Evolutionary conservation across 2,329 filamentous ascomycete genomes (phyloP), one percentile per base, ranked within the genome.

Genomic region (Fusarium dlaminii): DNA sequence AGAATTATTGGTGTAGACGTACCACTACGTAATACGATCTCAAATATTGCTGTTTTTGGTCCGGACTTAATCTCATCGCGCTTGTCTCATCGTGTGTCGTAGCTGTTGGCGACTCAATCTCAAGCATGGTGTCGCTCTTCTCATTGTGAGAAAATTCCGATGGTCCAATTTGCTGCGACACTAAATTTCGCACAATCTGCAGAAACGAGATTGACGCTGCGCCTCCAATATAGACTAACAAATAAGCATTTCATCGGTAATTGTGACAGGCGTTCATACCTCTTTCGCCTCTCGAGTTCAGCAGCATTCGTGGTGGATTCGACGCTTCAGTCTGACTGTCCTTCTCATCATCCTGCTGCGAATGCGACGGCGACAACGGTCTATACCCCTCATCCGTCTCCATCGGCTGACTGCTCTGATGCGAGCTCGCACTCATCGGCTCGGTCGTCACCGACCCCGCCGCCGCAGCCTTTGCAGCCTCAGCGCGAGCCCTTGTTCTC

Each of bases 161-260:
- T 0, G 77, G 77, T 1, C 77, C 77, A 20, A 79, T 79, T 29
- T 79, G 76, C 3, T 79, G 74, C 1, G 77, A 72, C 0, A 79
- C 77, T 8, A 78, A 48, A 34, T 76, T 75, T 3, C 77, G 66
- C 10, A 78, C 79, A 76, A 63, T 75, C 64, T 90, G 87, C 2
- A 90, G 79, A 65, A 90, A 90, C 0, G 88, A 90, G 20, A 90
- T 79, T 0, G 87, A 85, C 3, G 86, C 86, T 15, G 84, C 85
- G n/a, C 84, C 81, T n/a, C 86, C 84, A 54, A 87, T 82, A 56
- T 85, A 88, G 1, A 88, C 84, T 87, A 40, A 5, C 9, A 3
- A 6, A 3, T 75, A 1, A 78, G 49, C 4, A 55, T 12, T 1
- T 32, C 24, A 12, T 54, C n/a, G 2, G 3, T 3, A 36, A 63